Percentiles rank a stretch among this genome's conserved stretches.
Conservation (phyloP, 1,284 basidiomycete species). For the Rhodotorula sp. region DNA sequence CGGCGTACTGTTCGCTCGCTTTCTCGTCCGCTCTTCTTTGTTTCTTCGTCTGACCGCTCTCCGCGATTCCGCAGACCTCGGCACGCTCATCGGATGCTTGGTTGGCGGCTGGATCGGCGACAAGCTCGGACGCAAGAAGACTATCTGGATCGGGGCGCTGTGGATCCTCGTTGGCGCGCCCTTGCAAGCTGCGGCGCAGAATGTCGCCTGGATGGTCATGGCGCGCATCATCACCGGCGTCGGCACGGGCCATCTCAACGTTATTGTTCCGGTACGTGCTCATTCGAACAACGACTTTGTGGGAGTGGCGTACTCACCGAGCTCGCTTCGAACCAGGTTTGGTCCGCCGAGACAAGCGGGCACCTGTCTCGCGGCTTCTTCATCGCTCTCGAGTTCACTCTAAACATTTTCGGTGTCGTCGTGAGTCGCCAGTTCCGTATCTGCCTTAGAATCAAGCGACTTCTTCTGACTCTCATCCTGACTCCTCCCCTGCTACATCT, state of each 20-base stretch:
- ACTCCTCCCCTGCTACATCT: neutral
- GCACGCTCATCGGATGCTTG: slow-evolving; percentile 4
- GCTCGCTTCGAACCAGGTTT: neutral
- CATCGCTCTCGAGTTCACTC: slow-evolving; percentile 4
- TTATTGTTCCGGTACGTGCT: neutral
- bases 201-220: slow-evolving; percentile 1
- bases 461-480: neutral
- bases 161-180: slow-evolving; percentile 1
- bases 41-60: neutral
- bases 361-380: slow-evolving; percentile 8
- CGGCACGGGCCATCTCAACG: slow-evolving; percentile 9
- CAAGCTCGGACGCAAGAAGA: slow-evolving; percentile 7
- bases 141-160: neutral
- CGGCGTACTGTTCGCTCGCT: neutral
- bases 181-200: slow-evolving; percentile 3
- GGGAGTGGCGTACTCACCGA: too few relatives aligned
- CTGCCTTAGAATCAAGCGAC: neutral
- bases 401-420: neutral
- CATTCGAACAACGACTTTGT: too few relatives aligned
- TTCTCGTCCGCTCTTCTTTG: too few relatives aligned
- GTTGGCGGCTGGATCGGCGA: slow-evolving; percentile 9
- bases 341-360: slow-evolving; percentile 4
- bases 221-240: slow-evolving; percentile 7
- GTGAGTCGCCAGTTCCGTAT: neutral
- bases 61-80: neutral